Percentiles rank a stretch among this genome's conserved stretches.
phyloP scores from a whole-genome alignment of 176 grass and related monocot genomes.

The Oryza glaberrima region DNA sequence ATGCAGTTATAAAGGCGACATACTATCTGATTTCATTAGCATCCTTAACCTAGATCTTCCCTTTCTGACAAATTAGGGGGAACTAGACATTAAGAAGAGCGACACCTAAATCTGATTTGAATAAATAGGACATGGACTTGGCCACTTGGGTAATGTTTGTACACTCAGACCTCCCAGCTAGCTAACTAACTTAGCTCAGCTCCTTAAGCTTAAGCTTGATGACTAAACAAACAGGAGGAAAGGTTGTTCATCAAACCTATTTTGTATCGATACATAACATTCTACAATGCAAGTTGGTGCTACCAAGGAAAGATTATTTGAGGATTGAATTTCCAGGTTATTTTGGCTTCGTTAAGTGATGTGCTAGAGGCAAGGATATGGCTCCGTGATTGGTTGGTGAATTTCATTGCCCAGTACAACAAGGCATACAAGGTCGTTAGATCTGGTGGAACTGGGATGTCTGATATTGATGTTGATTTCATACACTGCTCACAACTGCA shows the following conservation, averaged over 20 bases:
- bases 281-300: background rate
- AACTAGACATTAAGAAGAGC: background rate
- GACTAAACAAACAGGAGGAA: slow-evolving; percentile 12
- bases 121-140: background rate
- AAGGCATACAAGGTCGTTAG: slow-evolving; percentile 59
- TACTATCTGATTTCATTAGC: background rate
- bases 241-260: background rate
- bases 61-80: slow-evolving; percentile 13
- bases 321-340: slow-evolving; percentile 66
- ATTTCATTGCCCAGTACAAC: slow-evolving; percentile 78
- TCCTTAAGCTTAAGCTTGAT: background rate
- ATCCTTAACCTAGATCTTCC: background rate
- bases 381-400: slow-evolving; percentile 87
- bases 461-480: slow-evolving; percentile 79
- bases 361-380: slow-evolving; percentile 73
- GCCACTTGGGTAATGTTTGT: background rate
- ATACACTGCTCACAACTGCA: slow-evolving; percentile 86
- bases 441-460: slow-evolving; percentile 42
- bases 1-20: background rate
- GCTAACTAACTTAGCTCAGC: background rate
- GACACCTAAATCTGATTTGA: background rate
- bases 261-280: background rate
- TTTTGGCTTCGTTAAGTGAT: slow-evolving; percentile 84
- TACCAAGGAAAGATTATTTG: slow-evolving; percentile 26
- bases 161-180: background rate